Evolutionary conservation across 208 protist species (phyloP), one percentile per base, ranked within the genome.

Genomic region (Acanthamoeba triangularis): DNA sequence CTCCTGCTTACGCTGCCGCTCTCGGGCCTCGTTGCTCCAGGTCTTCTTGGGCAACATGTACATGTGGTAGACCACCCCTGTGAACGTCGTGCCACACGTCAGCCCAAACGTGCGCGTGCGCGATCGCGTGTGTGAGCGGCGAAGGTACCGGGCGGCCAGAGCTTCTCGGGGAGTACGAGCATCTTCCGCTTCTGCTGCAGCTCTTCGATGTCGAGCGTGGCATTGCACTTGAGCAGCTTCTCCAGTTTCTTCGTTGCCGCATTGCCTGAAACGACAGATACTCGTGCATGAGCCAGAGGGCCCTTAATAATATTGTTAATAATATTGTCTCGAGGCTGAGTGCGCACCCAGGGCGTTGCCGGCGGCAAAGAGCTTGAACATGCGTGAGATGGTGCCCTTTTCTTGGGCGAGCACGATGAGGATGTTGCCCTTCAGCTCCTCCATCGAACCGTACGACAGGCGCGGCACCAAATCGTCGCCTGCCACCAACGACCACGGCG

Each of bases 281-380:
- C 67, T 1, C 67, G 30, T 7, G 20, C 63, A 28, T 69, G 63
- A 11, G 8, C 10, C 37, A 41, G 37, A 41, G 56, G 56, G 11
- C 11, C 56, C 56, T 25, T 25, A 25, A 20, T 63, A 20, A 63
- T 20, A 63, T n/a, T n/a, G n/a, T n/a, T n/a, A n/a, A n/a, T n/a
- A n/a, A n/a, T n/a, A n/a, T 33, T 30, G 20, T 4, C 49, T 11
- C 49, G 7, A 52, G 3, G 49, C 4, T 52, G 67, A n/a, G 28
- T 13, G 67, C 67, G 65, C 13, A 87, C 78, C 78, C 2, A 87
- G 78, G 30, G 78, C 52, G 13, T 87, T 87, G 30, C 95, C 93
- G 2, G 96, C 93, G 0, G 96, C 93, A 25, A 95, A 33, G 23
- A 96, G 90, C 44, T 96, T 94, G 41, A 96, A 96, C 25, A 95